These are phyloP conservation scores for Paramecium sonneborni DNA, from an alignment of 73 alveolate genomes.

Conservation along the genomic window DNA sequence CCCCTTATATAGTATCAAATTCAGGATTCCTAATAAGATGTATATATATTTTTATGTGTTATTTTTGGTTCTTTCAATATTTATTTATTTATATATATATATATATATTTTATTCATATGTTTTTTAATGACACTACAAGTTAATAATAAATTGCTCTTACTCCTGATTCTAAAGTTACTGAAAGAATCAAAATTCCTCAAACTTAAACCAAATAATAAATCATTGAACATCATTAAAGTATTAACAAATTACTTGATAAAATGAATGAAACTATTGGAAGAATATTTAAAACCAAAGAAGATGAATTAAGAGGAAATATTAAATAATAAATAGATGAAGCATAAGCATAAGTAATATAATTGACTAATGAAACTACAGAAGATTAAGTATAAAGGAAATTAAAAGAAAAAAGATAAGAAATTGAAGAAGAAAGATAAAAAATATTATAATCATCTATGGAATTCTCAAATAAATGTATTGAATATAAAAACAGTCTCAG, in stretches of 20 bases:
- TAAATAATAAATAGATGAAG: constrained; percentile 31
- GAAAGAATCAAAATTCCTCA: background rate
- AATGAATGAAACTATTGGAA: constrained; percentile 43
- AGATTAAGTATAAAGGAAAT: background rate
- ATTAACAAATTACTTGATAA: constrained; percentile 26
- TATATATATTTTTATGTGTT: too few species aligned
- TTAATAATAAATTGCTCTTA: background rate
- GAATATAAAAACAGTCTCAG: constrained; percentile 31
- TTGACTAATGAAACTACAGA: constrained; percentile 22
- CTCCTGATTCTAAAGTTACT: constrained; percentile 19
- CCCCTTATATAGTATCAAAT: background rate
- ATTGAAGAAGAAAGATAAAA: constrained; percentile 30
- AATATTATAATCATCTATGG: constrained; percentile 55
- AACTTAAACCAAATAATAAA: background rate
- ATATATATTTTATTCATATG: background rate
- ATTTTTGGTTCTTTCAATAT: too few species aligned
- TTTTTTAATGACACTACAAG: constrained; percentile 8
- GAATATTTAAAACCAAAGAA: constrained; percentile 15
- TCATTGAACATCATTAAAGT: background rate
- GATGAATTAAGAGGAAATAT: background rate
- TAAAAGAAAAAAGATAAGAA: constrained; percentile 20
- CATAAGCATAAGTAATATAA: background rate
- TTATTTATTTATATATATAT: background rate
- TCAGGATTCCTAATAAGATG: background rate
- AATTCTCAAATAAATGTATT: constrained; percentile 36